Percentiles rank a stretch among this genome's conserved stretches.
Evolutionary conservation across 164 flowering plant genomes (phyloP).

Genomic region (Kingdonia uniflora): DNA sequence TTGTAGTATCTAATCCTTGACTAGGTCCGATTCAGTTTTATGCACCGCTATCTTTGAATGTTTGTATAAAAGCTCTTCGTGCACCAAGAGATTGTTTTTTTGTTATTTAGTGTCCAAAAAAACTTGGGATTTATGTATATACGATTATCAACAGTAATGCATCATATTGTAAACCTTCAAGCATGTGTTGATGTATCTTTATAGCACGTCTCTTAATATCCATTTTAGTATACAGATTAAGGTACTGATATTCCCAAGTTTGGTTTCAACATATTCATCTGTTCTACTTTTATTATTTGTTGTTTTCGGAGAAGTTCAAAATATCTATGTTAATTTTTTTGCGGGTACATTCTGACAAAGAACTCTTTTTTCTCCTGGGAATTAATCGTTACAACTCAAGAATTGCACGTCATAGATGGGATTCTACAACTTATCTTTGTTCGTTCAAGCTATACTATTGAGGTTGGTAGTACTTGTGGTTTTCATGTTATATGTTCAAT

Average conservation of each 20-base stretch:
- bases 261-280: too few relatives aligned
- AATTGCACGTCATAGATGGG: constrained; percentile 94
- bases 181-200: constrained; percentile 1
- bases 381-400: constrained; percentile 28
- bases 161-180: too few relatives aligned
- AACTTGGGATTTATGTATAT: too few relatives aligned
- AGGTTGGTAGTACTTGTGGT: constrained; percentile 38
- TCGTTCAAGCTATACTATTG: constrained; percentile 80
- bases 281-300: too few relatives aligned
- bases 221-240: not conserved
- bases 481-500: not conserved
- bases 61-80: too few relatives aligned
- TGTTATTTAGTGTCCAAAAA: too few relatives aligned
- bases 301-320: too few relatives aligned
- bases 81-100: too few relatives aligned
- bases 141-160: too few relatives aligned
- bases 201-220: not conserved
- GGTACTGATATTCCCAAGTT: not conserved
- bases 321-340: not conserved
- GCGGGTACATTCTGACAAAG: constrained; percentile 3
- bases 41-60: too few relatives aligned
- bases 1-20: too few relatives aligned
- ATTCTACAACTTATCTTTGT: constrained; percentile 93
- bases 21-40: too few relatives aligned
- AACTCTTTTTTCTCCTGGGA: constrained; percentile 8